Conservation (phyloP, 371 early-diverging fungal species). For the Vairimorpha ceranae region DNA sequence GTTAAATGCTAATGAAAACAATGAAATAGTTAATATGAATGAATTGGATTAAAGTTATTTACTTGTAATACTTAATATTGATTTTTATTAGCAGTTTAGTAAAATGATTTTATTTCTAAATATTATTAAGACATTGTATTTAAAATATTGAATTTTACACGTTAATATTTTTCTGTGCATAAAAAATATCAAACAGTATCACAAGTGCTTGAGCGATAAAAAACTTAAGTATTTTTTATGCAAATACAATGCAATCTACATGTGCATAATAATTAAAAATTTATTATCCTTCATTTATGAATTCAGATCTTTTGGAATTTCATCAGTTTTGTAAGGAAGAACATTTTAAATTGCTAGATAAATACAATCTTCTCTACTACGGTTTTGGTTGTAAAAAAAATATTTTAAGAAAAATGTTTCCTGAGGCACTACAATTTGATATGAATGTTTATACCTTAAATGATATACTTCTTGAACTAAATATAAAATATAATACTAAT, state of each 20-base stretch:
- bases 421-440: constrained; percentile 45
- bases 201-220: no score
- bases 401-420: constrained; percentile 51
- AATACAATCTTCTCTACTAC: constrained; percentile 58
- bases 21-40: neutral
- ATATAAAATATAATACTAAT: neutral
- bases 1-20: neutral
- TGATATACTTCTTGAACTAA: constrained; percentile 13
- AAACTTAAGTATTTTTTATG: no score
- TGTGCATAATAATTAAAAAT: no score
- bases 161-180: no score
- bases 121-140: no score
- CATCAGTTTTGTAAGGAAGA: constrained; percentile 48
- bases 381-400: constrained; percentile 59
- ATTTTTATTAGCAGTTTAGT: no score
- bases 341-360: constrained; percentile 27
- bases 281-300: constrained; percentile 9
- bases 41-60: neutral
- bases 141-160: no score
- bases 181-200: no score
- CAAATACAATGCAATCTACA: no score
- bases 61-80: no score
- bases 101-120: no score
- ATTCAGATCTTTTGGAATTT: constrained; percentile 29
- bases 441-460: constrained; percentile 8